Conservation (phyloP, 768 basidiomycete genomes). For the Xerocomus potaroensis region DNA sequence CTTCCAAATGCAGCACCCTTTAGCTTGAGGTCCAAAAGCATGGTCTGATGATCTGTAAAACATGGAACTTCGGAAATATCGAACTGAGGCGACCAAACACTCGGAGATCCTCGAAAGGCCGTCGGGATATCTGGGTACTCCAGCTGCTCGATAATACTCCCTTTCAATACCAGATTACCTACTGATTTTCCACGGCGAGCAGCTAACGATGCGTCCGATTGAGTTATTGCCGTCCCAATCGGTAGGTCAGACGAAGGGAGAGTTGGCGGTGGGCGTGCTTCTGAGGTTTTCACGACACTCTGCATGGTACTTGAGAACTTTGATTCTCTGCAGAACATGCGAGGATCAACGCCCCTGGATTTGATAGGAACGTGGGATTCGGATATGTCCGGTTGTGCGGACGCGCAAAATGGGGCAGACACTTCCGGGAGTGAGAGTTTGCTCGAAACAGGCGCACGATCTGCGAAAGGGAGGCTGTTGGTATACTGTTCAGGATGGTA, state of each 20-base stretch:
- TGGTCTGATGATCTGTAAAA: conserved; percentile 32
- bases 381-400: conserved; percentile 1
- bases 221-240: background rate
- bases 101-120: conserved; percentile 38
- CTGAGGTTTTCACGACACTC: conserved; percentile 2
- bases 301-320: background rate
- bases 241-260: background rate
- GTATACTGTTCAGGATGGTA: conserved; percentile 1
- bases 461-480: background rate
- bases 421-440: conserved; percentile 1
- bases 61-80: conserved; percentile 10
- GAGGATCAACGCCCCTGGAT: conserved; percentile 7
- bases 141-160: conserved; percentile 12
- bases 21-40: conserved; percentile 34
- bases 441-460: conserved; percentile 3
- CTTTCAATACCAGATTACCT: conserved; percentile 25
- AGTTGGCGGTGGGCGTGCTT: background rate
- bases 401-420: background rate
- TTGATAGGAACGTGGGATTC: conserved; percentile 2
- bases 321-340: conserved; percentile 5
- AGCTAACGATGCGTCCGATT: conserved; percentile 29
- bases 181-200: conserved; percentile 37
- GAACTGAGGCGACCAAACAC: conserved; percentile 30
- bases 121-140: conserved; percentile 42
- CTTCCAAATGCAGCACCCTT: conserved; percentile 28